A percentile compares a stretch with the other conserved stretches of the same genome.
These are phyloP conservation scores for Colletotrichum eleusines DNA, from an alignment of 2,329 filamentous ascomycete genomes.

Conservation along the genomic window DNA sequence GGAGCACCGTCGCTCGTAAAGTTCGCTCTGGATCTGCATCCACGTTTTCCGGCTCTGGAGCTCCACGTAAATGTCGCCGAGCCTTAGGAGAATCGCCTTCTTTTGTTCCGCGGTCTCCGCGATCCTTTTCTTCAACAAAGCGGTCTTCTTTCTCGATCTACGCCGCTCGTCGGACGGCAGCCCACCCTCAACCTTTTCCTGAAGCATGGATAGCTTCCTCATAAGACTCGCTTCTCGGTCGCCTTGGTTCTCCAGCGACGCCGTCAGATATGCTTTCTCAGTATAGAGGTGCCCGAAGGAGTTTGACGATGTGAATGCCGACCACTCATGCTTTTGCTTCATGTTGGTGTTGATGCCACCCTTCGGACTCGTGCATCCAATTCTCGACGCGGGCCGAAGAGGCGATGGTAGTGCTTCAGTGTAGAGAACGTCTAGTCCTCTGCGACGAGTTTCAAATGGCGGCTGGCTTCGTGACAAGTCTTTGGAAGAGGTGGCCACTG, in stretches of 20 bases:
- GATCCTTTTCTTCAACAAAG: conserved; percentile 57
- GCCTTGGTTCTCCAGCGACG: conserved; percentile 56
- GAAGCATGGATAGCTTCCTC: conserved; percentile 52
- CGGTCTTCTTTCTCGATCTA: conserved; percentile 56
- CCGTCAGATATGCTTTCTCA: conserved; percentile 61
- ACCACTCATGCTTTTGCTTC: conserved; percentile 32
- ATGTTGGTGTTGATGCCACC: conserved; percentile 12
- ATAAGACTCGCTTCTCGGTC: conserved; percentile 54
- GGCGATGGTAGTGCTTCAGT: background rate
- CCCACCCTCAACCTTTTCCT: conserved; percentile 47
- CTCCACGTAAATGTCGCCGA: conserved; percentile 64
- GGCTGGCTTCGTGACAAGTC: background rate
- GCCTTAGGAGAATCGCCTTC: conserved; percentile 56
- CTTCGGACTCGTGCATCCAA: conserved; percentile 1
- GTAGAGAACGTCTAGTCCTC: background rate
- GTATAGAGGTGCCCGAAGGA: conserved; percentile 57
- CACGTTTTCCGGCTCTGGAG: conserved; percentile 59
- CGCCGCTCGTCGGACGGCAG: conserved; percentile 45
- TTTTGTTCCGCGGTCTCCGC: conserved; percentile 61
- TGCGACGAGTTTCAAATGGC: background rate
- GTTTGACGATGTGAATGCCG: conserved; percentile 52
- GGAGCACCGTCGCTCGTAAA: conserved; percentile 9
- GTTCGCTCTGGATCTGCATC: conserved; percentile 49
- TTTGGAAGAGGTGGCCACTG: background rate
- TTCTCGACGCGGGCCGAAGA: background rate